These are phyloP conservation scores for Xanthoconium purpureum DNA, from an alignment of 768 basidiomycete species.

Conservation along the genomic window DNA sequence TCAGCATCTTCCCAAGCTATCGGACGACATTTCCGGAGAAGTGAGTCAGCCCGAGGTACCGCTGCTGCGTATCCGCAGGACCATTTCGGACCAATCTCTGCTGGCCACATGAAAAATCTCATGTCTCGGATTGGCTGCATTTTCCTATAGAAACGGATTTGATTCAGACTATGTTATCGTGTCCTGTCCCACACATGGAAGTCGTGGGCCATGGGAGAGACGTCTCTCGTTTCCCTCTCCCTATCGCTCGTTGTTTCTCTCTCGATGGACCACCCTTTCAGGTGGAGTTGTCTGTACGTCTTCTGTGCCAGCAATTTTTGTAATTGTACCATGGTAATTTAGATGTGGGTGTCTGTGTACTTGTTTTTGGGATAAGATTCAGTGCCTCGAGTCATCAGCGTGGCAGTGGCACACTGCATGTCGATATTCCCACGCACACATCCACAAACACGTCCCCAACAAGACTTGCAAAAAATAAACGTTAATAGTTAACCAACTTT, in stretches of 20 bases:
- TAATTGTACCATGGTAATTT: slow-evolving; percentile 15
- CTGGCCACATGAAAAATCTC: slow-evolving; percentile 5
- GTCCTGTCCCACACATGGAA: slow-evolving; percentile 6
- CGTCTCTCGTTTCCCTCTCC: slow-evolving; percentile 7
- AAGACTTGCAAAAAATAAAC: no score
- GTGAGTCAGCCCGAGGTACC: slow-evolving; percentile 24
- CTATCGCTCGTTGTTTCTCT: slow-evolving; percentile 11
- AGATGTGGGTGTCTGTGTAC: not conserved
- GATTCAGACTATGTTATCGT: slow-evolving; percentile 20
- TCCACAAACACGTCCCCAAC: not conserved
- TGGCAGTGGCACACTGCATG: not conserved
- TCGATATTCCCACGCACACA: slow-evolving; percentile 4
- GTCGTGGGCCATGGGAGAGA: slow-evolving; percentile 4
- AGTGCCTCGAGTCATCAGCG: not conserved
- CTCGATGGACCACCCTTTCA: slow-evolving; percentile 7
- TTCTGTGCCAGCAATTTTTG: slow-evolving; percentile 2
- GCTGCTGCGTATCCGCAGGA: slow-evolving; percentile 6
- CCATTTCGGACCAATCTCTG: not conserved
- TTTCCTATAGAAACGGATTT: slow-evolving; percentile 22
- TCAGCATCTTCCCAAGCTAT: slow-evolving; percentile 1
- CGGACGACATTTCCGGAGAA: slow-evolving; percentile 7
- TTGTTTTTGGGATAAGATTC: not conserved
- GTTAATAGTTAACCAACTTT: no score
- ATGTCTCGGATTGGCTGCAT: slow-evolving; percentile 11
- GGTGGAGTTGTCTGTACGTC: slow-evolving; percentile 10